Base-by-base conservation (phyloP, 2,329 filamentous ascomycete species). In the Knufia petricola region DNA sequence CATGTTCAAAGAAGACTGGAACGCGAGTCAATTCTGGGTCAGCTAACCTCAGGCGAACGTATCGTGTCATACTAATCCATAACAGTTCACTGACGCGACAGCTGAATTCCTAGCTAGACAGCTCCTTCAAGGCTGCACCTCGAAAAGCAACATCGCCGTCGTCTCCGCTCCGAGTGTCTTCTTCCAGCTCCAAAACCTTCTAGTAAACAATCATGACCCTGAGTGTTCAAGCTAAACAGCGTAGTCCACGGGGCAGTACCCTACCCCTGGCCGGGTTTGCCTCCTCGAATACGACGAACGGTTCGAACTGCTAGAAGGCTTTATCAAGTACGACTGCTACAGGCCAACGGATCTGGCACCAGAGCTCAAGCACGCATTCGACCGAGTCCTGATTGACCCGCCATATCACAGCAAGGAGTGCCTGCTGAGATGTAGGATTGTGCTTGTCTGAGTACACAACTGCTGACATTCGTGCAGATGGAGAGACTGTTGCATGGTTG, bases 1-100 rank as follows among this genome's bases (percentile, higher is more conserved):
- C 24, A 70, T 76, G 1, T 92, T 90, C 59, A 72, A 73, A 1
- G 86, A 90, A 65, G 82, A 90, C 64, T 92, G 86, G 86, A 86
- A 89, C 60, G 77, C 83, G 60, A 84, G 78, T 53, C 85, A 90
- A 66, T 92, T 92, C 60, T 92, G 86, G 85, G 81, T 85, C 70
- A 32, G 72, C 61, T 42, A 31, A 42, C 36, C 13, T n/a, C n/a
- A n/a, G n/a, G n/a, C n/a, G n/a, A n/a, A 46, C 24, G 26, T 34
- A 28, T 24, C 28, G 26, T 28, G 28, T 24, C 21, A 28, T 38
- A 3, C 17, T 28, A 6, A 12, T 9, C 45, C 52, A 30, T 23
- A 26, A 21, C 55, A 84, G 81, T 87, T 87, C 62, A 79, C 78
- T 7, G 81, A 88, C 46, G 77, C 81, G 55, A 89, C 85, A 20